Base-by-base conservation (phyloP, 176 grass and related monocot genomes). In the Oryza meyeriana region DNA sequence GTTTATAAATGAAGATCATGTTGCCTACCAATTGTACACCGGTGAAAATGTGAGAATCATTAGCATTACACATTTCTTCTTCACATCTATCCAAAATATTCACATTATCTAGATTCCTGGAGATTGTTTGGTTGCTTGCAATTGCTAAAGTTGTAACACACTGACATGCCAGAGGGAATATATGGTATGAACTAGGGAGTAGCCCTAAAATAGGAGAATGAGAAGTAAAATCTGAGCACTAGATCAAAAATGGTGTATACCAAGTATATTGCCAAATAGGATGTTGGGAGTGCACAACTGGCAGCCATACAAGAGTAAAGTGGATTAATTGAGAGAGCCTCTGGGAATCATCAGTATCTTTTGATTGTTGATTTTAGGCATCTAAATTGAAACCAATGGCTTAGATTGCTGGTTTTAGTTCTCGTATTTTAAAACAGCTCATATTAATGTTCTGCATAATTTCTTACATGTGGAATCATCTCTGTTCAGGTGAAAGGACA, bases 401-500 rank as follows among this genome's bases (percentile, higher is more conserved):
- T 30, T 78, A 29, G 7, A 63, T 69, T 63, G 25, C 33, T 63
- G 42, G 24, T 74, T 73, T 4, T 61, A 12, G 11, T 61, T 82
- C 6, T 39, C 38, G 39, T 77, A 68, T 36, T 10, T 61, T 74
- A 61, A 45, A 26, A 9, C 13, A 74, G 14, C 58, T 83, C 33
- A 36, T 39, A 65, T 82, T 82, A 31, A 55, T 73, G 17, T 18
- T 83, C 26, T 22, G 24, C 4, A 26, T 62, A 66, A 45, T 87
- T 68, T 66, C 38, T 89, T 65, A 45, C 11, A 6, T 69, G 30
- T 48, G 28, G 35, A 57, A 10, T 82, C 35, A 66, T 83, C 10
- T 83, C 30, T 83, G 55, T 40, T 74, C 71, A 97, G 94, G 94
- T 89, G 86, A 93, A 74, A 93, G 94, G 68, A 93, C 94, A 26